Percentiles rank a stretch among this genome's conserved stretches.
Evolutionary conservation across 164 flowering plant species (phyloP).

Genomic region (Liquidambar formosana): DNA sequence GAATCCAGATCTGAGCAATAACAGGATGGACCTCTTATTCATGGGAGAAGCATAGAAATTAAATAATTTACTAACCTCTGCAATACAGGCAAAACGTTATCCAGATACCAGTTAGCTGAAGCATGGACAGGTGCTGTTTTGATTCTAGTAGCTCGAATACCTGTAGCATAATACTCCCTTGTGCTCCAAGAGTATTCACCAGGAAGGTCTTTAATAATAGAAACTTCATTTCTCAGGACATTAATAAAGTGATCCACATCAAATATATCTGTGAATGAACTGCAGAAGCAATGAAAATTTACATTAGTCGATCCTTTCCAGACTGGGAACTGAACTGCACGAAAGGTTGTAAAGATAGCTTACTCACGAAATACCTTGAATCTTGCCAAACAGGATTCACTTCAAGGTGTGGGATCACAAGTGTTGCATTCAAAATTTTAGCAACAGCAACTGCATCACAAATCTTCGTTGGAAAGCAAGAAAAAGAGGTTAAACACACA

Average conservation of each 20-base stretch:
- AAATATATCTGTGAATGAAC: slow-evolving; percentile 86
- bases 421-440: slow-evolving; percentile 88
- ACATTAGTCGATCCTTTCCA: neutral
- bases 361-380: slow-evolving; percentile 57
- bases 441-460: slow-evolving; percentile 99
- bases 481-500: neutral
- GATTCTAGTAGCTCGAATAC: slow-evolving; percentile 82
- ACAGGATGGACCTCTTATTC: neutral
- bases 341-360: neutral
- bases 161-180: slow-evolving; percentile 92
- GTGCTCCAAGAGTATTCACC: slow-evolving; percentile 89
- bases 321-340: neutral
- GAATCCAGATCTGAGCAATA: neutral
- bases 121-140: slow-evolving; percentile 96
- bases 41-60: neutral
- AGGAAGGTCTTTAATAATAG: slow-evolving; percentile 82
- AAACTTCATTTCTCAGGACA: slow-evolving; percentile 66
- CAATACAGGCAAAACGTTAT: slow-evolving; percentile 81
- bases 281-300: slow-evolving; percentile 38
- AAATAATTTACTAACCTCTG: slow-evolving; percentile 56
- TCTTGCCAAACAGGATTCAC: slow-evolving; percentile 98
- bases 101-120: slow-evolving; percentile 89
- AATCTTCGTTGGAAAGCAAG: slow-evolving; percentile 40
- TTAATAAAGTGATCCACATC: slow-evolving; percentile 92
- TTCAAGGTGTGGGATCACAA: slow-evolving; percentile 88